Evolutionary conservation across 2,329 filamentous ascomycete genomes (phyloP), one percentile per base, ranked within the genome.

Genomic region (Daldinia eschscholtzii): DNA sequence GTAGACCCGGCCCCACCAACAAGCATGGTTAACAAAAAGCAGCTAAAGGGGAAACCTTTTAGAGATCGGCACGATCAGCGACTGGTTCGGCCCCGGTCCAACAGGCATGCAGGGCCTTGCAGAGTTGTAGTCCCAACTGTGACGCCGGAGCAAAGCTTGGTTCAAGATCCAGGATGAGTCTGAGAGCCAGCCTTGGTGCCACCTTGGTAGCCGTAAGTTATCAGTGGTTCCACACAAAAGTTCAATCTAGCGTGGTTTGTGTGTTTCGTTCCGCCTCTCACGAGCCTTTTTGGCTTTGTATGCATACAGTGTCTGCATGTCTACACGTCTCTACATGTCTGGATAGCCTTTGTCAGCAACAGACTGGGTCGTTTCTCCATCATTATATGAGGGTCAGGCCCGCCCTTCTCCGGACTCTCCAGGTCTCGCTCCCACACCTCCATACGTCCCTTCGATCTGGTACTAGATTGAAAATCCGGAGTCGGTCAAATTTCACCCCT

Each of bases 321-420:
- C 26, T 30, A 30, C n/a, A 20, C 20, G 48, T 59, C 33, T 35
- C 9, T 20, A n/a, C 28, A 30, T 28, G 15, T 10, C 55, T 42
- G 35, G 10, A 44, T 39, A 2, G 18, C 39, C 58, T 63, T 60
- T 65, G 68, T 71, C 63, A 69, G 69, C 65, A 64, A 12, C 48
- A 59, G 48, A 53, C 52, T 42, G 58, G 57, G 28, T 26, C 7
- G 42, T 48, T 67, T 65, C 68, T 65, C 68, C 68, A 65, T 70
- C 53, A 57, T 69, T 67, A 69, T 69, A 69, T 71, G 66, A 69
- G 66, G 66, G 66, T 64, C 66, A 35, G 66, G 63, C 69, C 66
- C 66, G 66, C 69, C 66, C 61, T 64, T 69, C 65, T 69, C 65
- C 68, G 58, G 63, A 68, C 65, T 68, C 68, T 55, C 55, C 53